phyloP scores from a whole-genome alignment of 106 monocot species.

The Allium cepa region DNA sequence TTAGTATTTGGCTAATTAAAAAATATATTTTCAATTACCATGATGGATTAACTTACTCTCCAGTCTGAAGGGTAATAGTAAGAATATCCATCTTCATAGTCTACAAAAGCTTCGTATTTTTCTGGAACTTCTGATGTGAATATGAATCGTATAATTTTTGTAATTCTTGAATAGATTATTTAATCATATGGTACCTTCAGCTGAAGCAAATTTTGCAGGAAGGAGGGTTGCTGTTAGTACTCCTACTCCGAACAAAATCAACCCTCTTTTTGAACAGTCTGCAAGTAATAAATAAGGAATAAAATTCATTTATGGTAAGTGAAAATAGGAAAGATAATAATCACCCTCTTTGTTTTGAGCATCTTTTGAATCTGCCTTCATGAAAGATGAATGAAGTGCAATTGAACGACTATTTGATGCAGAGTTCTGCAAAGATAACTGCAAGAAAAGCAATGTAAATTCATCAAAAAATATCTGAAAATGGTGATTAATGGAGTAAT shows the following conservation, averaged over 20 bases:
- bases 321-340: neutral
- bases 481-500: neutral
- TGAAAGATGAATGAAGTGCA: neutral
- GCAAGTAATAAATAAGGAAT: neutral
- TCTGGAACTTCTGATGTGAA: slow-evolving; percentile 46
- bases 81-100: slow-evolving; percentile 70
- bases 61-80: slow-evolving; percentile 89
- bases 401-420: neutral
- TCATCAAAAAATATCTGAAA: neutral
- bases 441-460: neutral
- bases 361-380: slow-evolving; percentile 15
- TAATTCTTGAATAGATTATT: neutral
- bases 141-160: neutral
- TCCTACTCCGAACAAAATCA: slow-evolving; percentile 38
- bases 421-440: slow-evolving; percentile 12
- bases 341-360: slow-evolving; percentile 12
- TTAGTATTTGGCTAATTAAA: too few species aligned
- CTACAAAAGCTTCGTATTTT: slow-evolving; percentile 69
- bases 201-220: slow-evolving; percentile 30
- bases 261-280: slow-evolving; percentile 50
- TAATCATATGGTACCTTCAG: slow-evolving; percentile 44
- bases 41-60: slow-evolving; percentile 40
- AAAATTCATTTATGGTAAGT: too few species aligned
- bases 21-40: too few species aligned
- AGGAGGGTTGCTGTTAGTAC: slow-evolving; percentile 29